phyloP scores from a whole-genome alignment of 1,284 basidiomycete species.

The Cerioporus squamosus region DNA sequence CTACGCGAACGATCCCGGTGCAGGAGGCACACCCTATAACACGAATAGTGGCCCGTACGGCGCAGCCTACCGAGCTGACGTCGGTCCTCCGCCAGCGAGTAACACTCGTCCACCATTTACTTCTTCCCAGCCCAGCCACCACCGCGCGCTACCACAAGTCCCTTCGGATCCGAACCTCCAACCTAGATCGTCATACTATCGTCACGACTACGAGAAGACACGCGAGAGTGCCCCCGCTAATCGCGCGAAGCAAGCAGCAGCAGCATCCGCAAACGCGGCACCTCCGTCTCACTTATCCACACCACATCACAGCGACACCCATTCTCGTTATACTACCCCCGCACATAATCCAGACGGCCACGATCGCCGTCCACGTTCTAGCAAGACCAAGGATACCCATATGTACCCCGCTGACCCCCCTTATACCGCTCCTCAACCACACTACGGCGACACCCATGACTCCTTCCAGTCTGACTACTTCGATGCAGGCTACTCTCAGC shows the following conservation, averaged over 20 bases:
- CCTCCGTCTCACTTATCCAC: not conserved
- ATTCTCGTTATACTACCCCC: not conserved
- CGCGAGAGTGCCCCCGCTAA: conserved; percentile 21
- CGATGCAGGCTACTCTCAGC: not conserved
- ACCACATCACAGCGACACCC: not conserved
- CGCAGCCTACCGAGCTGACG: conserved; percentile 11
- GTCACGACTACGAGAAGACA: conserved; percentile 39
- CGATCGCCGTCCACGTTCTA: conserved; percentile 2
- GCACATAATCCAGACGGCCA: not conserved
- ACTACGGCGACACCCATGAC: conserved; percentile 3
- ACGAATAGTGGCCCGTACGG: conserved; percentile 19
- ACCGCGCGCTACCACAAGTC: not conserved
- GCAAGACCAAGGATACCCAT: conserved; percentile 12
- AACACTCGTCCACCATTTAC: not conserved
- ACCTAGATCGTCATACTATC: conserved; percentile 35
- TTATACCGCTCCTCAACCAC: conserved; percentile 6
- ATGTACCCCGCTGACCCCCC: conserved; percentile 6
- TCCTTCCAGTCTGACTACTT: not conserved
- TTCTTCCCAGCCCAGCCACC: not conserved
- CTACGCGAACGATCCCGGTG: conserved; percentile 24
- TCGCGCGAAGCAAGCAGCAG: conserved; percentile 10
- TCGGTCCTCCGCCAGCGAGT: not conserved
- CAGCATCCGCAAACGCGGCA: not conserved
- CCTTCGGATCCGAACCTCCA: not conserved
- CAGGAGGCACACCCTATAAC: conserved; percentile 8